Evolutionary conservation across 495 filamentous ascomycete species (phyloP), one percentile per base, ranked within the genome.

Genomic region (Viridothelium virens): DNA sequence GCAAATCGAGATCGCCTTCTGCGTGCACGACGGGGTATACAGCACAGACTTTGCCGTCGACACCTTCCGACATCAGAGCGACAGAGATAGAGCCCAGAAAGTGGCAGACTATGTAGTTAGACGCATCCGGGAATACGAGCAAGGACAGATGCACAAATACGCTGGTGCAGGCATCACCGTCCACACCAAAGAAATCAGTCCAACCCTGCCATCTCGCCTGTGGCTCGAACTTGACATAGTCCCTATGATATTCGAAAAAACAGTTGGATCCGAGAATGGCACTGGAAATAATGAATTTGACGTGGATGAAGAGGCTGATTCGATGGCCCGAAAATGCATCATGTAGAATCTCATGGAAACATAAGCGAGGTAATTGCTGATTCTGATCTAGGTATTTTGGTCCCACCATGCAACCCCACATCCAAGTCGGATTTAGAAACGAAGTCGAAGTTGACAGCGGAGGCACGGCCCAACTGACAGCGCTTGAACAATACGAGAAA

Each of bases 241-340:
- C 2, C 87, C 87, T 0, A 79, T 94, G 56, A 82, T 86, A 2
- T 76, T 85, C 56, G 74, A 77, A 65, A 61, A 1, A 66, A 64
- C 67, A 64, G 76, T 80, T 38, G 78, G 80, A 38, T 74, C 79
- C 63, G 73, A 78, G 61, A 62, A 48, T 7, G 31, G 65, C n/a
- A 10, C 44, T 7, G 50, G 31, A 63, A 69, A 34, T 48, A 62
- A 34, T 48, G 50, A 46, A 12, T 11, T 14, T 10, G 59, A 41
- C 12, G 82, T 91, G 12, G 91, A 92, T 68, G 91, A 96, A 71
- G 88, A 93, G 74, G 90, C 91, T 2, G 91, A 96, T 71, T 89
- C 89, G 0, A 90, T 93, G 85, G 87, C 86, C 2, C 82, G 91
- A 38, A 93, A 92, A 79, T 91, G 88, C 72, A 83, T 91, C 53